Evolutionary conservation across 352 stramenopile species (phyloP).

Genomic region (Globisporangium perplexum): DNA sequence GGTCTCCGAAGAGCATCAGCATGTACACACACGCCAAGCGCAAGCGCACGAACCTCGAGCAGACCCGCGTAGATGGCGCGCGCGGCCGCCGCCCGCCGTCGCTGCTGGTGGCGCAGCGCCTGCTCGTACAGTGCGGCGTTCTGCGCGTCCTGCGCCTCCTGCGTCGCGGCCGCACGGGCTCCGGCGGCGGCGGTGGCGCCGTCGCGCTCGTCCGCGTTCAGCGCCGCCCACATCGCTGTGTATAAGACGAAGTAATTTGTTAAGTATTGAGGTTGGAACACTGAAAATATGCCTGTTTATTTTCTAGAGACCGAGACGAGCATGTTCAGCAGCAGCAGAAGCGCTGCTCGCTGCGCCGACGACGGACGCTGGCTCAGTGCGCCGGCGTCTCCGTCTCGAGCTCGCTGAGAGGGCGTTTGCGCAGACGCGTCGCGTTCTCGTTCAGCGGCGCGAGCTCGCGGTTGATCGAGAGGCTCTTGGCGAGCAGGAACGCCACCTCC

Average conservation of each 20-base stretch:
- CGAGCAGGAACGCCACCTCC: slow-evolving; percentile 97
- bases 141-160: slow-evolving; percentile 66
- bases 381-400: not conserved
- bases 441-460: slow-evolving; percentile 62
- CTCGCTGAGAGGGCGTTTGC: slow-evolving; percentile 44
- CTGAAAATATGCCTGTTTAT: not conserved
- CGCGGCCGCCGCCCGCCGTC: slow-evolving; percentile 29
- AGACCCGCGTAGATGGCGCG: slow-evolving; percentile 34
- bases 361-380: not conserved
- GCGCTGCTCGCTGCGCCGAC: not conserved
- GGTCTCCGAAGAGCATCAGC: too few species aligned
- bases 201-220: slow-evolving; percentile 42
- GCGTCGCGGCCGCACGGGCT: slow-evolving; percentile 28
- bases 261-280: not conserved
- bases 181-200: slow-evolving; percentile 1
- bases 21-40: too few species aligned
- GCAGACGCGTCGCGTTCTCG: slow-evolving; percentile 36
- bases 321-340: too few species aligned
- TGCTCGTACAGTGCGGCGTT: slow-evolving; percentile 54
- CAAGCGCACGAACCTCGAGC: slow-evolving; percentile 15
- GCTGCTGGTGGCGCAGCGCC: slow-evolving; percentile 62
- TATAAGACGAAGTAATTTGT: slow-evolving; percentile 19
- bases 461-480: slow-evolving; percentile 83
- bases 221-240: slow-evolving; percentile 41
- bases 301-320: not conserved